Conservation (phyloP, 306 rosid genomes). For the Alnus glutinosa region DNA sequence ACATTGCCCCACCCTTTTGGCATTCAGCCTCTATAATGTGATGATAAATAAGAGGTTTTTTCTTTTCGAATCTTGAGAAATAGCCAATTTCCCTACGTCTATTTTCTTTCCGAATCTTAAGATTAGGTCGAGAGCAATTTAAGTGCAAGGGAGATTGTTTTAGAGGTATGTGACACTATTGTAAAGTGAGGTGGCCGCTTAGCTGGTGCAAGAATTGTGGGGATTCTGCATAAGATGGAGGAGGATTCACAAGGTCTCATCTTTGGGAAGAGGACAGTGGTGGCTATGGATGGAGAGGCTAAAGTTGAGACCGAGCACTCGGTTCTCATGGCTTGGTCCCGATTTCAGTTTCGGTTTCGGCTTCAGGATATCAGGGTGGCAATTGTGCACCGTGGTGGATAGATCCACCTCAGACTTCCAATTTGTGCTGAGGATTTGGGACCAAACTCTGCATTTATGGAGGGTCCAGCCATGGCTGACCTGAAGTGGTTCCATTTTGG, state of each 20-base stretch:
- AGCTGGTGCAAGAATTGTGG: slow-evolving; percentile 96
- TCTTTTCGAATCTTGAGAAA: background rate
- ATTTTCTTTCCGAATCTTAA: background rate
- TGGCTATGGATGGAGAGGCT: slow-evolving; percentile 92
- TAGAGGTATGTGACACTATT: slow-evolving; percentile 85
- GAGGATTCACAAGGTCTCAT: slow-evolving; percentile 57
- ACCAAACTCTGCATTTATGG: too few relatives aligned
- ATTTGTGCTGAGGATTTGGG: too few relatives aligned
- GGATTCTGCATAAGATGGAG: slow-evolving; percentile 83
- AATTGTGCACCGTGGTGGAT: too few relatives aligned
- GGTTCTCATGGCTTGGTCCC: too few relatives aligned
- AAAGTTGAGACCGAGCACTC: too few relatives aligned
- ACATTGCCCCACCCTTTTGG: background rate
- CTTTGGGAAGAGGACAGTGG: slow-evolving; percentile 81
- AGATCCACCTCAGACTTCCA: too few relatives aligned
- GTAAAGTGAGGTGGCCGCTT: slow-evolving; percentile 85
- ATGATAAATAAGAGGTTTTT: background rate
- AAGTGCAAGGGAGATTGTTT: slow-evolving; percentile 59
- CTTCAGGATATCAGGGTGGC: too few relatives aligned
- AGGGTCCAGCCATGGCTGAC: too few relatives aligned
- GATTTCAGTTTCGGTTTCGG: too few relatives aligned
- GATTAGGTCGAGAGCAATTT: slow-evolving; percentile 63
- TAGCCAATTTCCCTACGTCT: background rate
- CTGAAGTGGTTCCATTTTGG: too few relatives aligned
- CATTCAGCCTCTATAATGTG: slow-evolving; percentile 1